Base-by-base conservation (phyloP, 148 eudicot genomes). In the Simmondsia chinensis region DNA sequence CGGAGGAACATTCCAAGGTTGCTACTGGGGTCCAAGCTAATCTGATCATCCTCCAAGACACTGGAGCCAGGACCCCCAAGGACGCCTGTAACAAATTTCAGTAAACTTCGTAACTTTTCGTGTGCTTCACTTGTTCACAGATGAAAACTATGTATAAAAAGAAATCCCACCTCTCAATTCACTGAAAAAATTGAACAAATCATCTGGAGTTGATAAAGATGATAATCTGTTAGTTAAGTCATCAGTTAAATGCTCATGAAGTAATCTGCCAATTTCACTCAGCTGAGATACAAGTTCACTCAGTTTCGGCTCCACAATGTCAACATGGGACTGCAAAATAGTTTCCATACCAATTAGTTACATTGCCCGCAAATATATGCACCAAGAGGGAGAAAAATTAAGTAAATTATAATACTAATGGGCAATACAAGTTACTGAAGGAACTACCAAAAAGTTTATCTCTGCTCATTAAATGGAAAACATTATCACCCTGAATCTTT, bases 41-140 rank as follows among this genome's bases (percentile, higher is more conserved):
- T 79, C 59, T 82, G 95, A 58, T 91, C 95, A 72, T 91, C 95
- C 59, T 91, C 99, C 57, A 76, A 33, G 37, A 55, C 71, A 69
- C 46, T 66, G 27, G 87, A 57, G 20, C 76, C 95, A 28, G 78
- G 45, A 9, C 76, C 88, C 22, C 79, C 94, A 24, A 85, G 69
- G 25, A 82, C 71, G 41, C 88, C 97, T 89, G 43, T 20, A 36
- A 33, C 63, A 28, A 30, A 33, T 23, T 43, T 31, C 20, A 39
- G 33, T 24, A 56, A 23, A 11, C 33, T 11, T 31, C 26, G 23
- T 9, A 29, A 12, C n/a, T n/a, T n/a, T n/a, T n/a, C n/a, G n/a
- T n/a, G n/a, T n/a, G n/a, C n/a, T n/a, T n/a, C n/a, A n/a, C n/a
- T n/a, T n/a, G 41, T 4, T 13, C 23, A 11, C 29, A 25, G 4